Evolutionary conservation across 2,329 filamentous ascomycete species (phyloP).

Genomic region (Whalleya microplaca): DNA sequence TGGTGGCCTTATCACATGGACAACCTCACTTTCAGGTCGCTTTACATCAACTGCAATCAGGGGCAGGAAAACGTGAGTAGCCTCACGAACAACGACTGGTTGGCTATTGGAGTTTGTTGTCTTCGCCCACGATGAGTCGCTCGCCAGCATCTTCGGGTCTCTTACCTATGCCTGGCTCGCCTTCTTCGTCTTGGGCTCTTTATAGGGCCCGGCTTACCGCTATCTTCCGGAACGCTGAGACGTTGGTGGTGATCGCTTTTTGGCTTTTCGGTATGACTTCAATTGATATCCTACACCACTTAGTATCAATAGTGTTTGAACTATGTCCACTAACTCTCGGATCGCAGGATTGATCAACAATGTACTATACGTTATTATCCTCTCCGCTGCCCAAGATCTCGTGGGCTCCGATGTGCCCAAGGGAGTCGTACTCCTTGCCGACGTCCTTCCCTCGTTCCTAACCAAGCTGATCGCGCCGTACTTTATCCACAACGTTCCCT

Average conservation of each 20-base stretch:
- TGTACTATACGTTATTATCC: constrained; percentile 95
- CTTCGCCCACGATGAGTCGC: constrained; percentile 21
- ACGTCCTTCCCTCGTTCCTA: constrained; percentile 86
- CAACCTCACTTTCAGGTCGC: background rate
- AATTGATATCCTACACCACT: background rate
- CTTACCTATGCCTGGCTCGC: constrained; percentile 61
- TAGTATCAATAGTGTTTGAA: background rate
- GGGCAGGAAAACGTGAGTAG: background rate
- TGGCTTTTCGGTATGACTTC: constrained; percentile 80
- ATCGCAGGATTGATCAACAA: constrained; percentile 85
- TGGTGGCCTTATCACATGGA: background rate
- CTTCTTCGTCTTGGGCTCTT: constrained; percentile 71
- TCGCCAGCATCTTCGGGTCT: constrained; percentile 38
- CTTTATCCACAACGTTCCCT: constrained; percentile 88
- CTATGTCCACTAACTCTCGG: constrained; percentile 3
- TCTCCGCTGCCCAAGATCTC: constrained; percentile 92
- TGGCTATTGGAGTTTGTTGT: background rate
- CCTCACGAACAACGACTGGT: background rate
- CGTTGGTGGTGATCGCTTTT: constrained; percentile 77
- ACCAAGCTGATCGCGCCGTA: constrained; percentile 90
- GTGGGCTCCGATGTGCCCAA: constrained; percentile 87
- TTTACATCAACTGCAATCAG: background rate
- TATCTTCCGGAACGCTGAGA: constrained; percentile 69
- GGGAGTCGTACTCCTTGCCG: constrained; percentile 87
- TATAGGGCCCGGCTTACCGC: constrained; percentile 68